Evolutionary conservation across 2,329 filamentous ascomycete species (phyloP).

Genomic region (Bipolaris gigantea): DNA sequence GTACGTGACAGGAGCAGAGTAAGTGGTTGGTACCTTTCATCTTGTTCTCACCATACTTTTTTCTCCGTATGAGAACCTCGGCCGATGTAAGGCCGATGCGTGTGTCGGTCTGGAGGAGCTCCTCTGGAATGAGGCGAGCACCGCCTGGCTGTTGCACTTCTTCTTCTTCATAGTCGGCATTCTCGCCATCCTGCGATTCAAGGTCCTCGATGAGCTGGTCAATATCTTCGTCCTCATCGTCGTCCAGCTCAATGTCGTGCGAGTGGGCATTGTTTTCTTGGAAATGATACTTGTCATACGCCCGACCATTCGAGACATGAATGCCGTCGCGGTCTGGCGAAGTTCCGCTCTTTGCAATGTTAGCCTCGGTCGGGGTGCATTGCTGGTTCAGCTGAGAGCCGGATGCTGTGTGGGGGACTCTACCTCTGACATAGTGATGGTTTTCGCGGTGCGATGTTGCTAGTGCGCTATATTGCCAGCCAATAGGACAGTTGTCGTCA

Average conservation of each 20-base stretch:
- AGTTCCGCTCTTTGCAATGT: constrained; percentile 4
- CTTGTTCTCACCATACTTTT: constrained; percentile 80
- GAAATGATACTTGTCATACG: constrained; percentile 13
- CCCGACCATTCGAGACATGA: constrained; percentile 5
- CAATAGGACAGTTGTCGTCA: neutral
- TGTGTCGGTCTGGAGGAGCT: constrained; percentile 76
- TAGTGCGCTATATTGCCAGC: neutral
- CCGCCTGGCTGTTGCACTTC: constrained; percentile 54
- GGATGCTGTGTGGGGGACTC: neutral
- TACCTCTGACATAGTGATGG: constrained; percentile 11
- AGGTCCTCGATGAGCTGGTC: constrained; percentile 86
- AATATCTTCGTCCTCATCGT: constrained; percentile 81
- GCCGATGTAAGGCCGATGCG: constrained; percentile 70
- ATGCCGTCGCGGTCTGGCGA: constrained; percentile 12
- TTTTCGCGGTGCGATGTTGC: neutral
- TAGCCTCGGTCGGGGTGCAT: neutral
- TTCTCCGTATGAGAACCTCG: constrained; percentile 66
- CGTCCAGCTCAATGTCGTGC: constrained; percentile 53
- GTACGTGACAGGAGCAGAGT: neutral
- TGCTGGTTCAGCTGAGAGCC: neutral
- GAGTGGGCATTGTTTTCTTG: constrained; percentile 7
- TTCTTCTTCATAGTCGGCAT: constrained; percentile 65
- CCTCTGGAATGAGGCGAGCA: constrained; percentile 68
- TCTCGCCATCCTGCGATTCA: constrained; percentile 76
- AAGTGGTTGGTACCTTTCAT: constrained; percentile 61